Evolutionary conservation across 106 monocot genomes (phyloP), one percentile per base, ranked within the genome.

Genomic region (Allium sativum): DNA sequence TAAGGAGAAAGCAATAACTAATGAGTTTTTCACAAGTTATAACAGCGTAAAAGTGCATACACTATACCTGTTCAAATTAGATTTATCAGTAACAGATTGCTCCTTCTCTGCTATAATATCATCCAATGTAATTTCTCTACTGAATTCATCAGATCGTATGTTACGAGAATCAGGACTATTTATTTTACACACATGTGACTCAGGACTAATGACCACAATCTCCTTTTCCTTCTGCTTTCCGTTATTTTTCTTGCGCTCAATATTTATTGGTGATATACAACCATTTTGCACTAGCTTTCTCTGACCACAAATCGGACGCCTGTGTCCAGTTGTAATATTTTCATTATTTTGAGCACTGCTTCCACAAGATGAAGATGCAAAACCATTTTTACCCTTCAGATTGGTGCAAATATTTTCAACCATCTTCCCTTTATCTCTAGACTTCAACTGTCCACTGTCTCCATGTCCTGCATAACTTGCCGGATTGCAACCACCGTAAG

Each of bases 221-320:
- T 52, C 44, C 9, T 2, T 40, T 3, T 52, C 51, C 51, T 31
- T 64, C 41, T 50, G 51, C 50, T 64, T 64, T 21, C 6, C 48
- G 48, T 21, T 0, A 63, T 48, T 63, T 63, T 22, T 64, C 31
- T 41, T 57, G 42, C 50, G 70, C 40, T 67, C 67, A 48, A 68
- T 68, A 57, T 86, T 91, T 44, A 41, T 56, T 21, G 85, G 90
- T 58, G 82, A 85, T 20, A 85, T 82, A 62, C 70, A 72, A 9
- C 90, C 79, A 69, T 81, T 79, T 9, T 74, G 79, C 20, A 90
- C 82, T 50, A 85, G 59, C 67, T 63, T 76, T 61, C 72, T 84
- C 48, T 69, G 79, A 3, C 54, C 54, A 31, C 19, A 66, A 59
- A 72, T 77, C 48, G 55, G 69, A 9, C 17, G 50, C 22, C 12